phyloP scores from a whole-genome alignment of 1,284 basidiomycete species.

The Tilletia setariae region DNA sequence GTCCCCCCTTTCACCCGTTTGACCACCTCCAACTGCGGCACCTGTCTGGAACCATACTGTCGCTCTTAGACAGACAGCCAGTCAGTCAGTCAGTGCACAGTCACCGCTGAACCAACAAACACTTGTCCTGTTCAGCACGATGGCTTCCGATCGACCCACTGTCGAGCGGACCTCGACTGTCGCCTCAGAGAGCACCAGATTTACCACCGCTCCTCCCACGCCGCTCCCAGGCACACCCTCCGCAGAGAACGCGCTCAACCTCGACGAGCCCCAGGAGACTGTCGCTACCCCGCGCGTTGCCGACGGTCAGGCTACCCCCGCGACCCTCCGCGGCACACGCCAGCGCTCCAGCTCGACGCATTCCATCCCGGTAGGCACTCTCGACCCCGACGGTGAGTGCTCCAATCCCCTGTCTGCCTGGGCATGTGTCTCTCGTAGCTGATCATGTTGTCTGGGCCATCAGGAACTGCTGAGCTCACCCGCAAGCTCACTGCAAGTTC shows the following conservation, averaged over 20 bases:
- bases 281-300: too few species aligned
- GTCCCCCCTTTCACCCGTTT: too few species aligned
- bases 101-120: too few species aligned
- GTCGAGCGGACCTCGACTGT: background rate
- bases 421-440: background rate
- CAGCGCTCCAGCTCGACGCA: background rate
- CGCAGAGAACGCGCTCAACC: background rate
- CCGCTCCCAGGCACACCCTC: constrained; percentile 4
- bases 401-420: background rate
- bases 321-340: background rate
- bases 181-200: constrained; percentile 1
- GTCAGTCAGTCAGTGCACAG: too few species aligned
- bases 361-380: constrained; percentile 23
- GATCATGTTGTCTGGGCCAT: background rate
- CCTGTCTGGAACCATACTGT: too few species aligned
- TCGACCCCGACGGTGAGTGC: constrained; percentile 27
- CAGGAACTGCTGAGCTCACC: constrained; percentile 31
- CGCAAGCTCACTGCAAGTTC: constrained; percentile 32
- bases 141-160: background rate
- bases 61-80: too few species aligned
- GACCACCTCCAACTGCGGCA: too few species aligned
- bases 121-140: background rate
- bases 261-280: background rate
- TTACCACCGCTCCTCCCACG: background rate
- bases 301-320: too few species aligned